A percentile compares a stretch with the other conserved stretches of the same genome.
These are phyloP conservation scores for Tubosaeta sp. DNA, from an alignment of 768 basidiomycete genomes.

Conservation along the genomic window DNA sequence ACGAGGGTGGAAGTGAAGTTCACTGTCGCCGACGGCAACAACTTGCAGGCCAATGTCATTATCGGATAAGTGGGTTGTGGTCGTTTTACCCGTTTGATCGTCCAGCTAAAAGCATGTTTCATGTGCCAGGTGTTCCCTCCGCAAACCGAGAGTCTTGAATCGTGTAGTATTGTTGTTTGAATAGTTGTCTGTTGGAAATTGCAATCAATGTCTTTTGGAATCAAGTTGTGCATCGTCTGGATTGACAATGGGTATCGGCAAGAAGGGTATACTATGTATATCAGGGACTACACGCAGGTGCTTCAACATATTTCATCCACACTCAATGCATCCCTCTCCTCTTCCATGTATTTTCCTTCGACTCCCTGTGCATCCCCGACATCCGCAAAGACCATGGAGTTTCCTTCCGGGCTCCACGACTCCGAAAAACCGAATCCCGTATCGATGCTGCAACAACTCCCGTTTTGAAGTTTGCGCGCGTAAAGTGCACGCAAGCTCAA, in stretches of 20 bases:
- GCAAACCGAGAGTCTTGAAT: neutral
- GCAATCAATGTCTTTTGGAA: neutral
- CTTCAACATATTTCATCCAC: neutral
- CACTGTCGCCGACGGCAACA: constrained; percentile 5
- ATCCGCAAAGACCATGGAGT: neutral
- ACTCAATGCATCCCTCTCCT: neutral
- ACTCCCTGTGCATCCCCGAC: neutral
- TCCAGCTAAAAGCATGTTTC: neutral
- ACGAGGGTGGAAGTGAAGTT: neutral
- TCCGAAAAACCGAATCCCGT: neutral
- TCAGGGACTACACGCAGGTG: too few species aligned
- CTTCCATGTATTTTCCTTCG: neutral
- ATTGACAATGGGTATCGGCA: neutral
- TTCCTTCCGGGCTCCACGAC: neutral
- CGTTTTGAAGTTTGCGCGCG: neutral
- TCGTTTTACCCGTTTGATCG: neutral
- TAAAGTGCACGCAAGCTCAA: neutral
- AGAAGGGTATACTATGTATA: neutral
- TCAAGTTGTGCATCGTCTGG: neutral
- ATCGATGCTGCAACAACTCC: neutral
- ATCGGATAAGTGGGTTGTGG: constrained; percentile 1
- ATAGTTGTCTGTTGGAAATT: neutral
- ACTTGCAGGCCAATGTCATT: constrained; percentile 6
- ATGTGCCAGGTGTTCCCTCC: neutral
- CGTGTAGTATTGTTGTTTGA: neutral